Evolutionary conservation across 768 basidiomycete genomes (phyloP).

Genomic region (Rhizopogon vinicolor): DNA sequence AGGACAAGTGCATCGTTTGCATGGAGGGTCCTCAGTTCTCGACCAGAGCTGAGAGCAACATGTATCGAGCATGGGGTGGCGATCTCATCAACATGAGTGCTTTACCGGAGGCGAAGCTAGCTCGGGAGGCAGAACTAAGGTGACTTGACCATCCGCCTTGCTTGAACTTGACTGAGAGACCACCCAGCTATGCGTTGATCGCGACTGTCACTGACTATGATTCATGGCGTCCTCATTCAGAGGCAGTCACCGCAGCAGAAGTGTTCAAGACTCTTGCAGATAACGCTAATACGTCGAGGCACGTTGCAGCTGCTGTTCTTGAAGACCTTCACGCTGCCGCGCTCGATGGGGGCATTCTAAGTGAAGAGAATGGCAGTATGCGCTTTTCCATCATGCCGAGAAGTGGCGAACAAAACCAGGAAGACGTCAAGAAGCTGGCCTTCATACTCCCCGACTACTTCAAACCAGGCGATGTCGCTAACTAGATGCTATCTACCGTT

Average conservation of each 20-base stretch:
- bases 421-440: conserved; percentile 63
- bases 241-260: conserved; percentile 84
- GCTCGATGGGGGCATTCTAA: conserved; percentile 48
- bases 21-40: conserved; percentile 99
- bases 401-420: conserved; percentile 45
- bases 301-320: conserved; percentile 65
- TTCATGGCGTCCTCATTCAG: conserved; percentile 81
- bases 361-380: conserved; percentile 80
- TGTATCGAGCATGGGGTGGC: conserved; percentile 92
- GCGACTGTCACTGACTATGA: conserved; percentile 94
- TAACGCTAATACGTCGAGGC: conserved; percentile 85
- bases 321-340: conserved; percentile 64
- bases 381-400: conserved; percentile 79
- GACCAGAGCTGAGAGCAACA: conserved; percentile 91
- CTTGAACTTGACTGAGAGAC: background rate
- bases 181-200: conserved; percentile 80
- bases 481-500: conserved; percentile 1
- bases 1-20: conserved; percentile 82
- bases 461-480: conserved; percentile 1
- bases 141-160: conserved; percentile 20
- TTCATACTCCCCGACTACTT: conserved; percentile 83
- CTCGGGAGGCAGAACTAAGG: conserved; percentile 93
- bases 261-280: conserved; percentile 83
- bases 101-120: conserved; percentile 95
- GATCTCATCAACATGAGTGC: conserved; percentile 98